Percentiles rank a stretch among this genome's conserved stretches.
Conservation (phyloP, 2,329 filamentous ascomycete species). For the Colletotrichum kahawae region DNA sequence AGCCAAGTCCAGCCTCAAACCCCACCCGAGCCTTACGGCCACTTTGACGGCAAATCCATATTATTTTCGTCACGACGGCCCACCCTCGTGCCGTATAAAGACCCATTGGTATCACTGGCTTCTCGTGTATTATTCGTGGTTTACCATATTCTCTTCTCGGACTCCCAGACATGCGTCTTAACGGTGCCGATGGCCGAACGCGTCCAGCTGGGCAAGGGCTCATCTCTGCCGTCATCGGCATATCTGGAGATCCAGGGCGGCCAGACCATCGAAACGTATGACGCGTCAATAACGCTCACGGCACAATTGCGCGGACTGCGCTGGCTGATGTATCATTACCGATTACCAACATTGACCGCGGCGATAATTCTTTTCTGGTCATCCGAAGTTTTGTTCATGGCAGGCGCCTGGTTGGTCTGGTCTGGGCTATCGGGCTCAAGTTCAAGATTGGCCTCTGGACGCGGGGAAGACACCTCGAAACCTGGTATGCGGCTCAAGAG, state of each 20-base stretch:
- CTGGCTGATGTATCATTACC: conserved; percentile 88
- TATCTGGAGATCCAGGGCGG: conserved; percentile 72
- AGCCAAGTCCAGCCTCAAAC: conserved; percentile 18
- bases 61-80: conserved; percentile 73
- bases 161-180: conserved; percentile 67
- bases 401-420: conserved; percentile 67
- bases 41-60: conserved; percentile 45
- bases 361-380: conserved; percentile 79
- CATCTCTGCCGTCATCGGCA: conserved; percentile 49
- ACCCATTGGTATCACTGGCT: conserved; percentile 68
- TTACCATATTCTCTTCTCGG: conserved; percentile 71
- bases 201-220: conserved; percentile 61
- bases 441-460: conserved; percentile 25
- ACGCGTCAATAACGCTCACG: conserved; percentile 68
- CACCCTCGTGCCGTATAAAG: conserved; percentile 80
- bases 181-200: conserved; percentile 75
- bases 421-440: conserved; percentile 19
- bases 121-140: conserved; percentile 68
- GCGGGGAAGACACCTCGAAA: background rate
- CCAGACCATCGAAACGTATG: conserved; percentile 78
- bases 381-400: conserved; percentile 72
- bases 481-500: conserved; percentile 24
- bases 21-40: conserved; percentile 31
- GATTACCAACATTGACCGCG: conserved; percentile 69
- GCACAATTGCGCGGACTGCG: conserved; percentile 79